These are phyloP conservation scores for Salix arbutifolia DNA, from an alignment of 345 rosid species.

Conservation along the genomic window DNA sequence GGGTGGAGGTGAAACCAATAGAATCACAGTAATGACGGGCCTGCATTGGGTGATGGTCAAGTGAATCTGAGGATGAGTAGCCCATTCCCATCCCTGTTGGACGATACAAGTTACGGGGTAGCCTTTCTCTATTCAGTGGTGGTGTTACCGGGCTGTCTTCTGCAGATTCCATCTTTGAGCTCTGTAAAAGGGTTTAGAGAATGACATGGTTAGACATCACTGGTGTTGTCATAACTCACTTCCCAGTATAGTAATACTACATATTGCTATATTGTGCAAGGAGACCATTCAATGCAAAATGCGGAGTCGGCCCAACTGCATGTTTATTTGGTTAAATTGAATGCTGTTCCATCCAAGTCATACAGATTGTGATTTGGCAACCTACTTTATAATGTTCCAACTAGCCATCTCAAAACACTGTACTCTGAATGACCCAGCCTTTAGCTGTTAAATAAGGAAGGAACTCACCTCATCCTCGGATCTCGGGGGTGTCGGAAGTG, in stretches of 20 bases:
- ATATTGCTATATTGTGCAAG: not conserved
- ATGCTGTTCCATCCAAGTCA: not conserved
- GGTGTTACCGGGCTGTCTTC: conserved; percentile 31
- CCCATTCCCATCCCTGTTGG: conserved; percentile 29
- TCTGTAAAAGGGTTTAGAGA: conserved; percentile 19
- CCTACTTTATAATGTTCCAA: not conserved
- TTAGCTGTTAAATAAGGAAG: not conserved
- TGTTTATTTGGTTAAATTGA: not conserved
- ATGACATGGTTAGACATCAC: not conserved
- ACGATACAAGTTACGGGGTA: conserved; percentile 39
- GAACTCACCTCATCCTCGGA: conserved; percentile 30
- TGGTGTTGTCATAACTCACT: not conserved
- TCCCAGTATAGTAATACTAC: not conserved
- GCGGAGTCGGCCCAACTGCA: not conserved
- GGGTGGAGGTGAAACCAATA: conserved; percentile 67
- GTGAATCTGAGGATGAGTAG: conserved; percentile 28
- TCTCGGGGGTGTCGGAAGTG: conserved; percentile 30
- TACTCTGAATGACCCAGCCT: not conserved
- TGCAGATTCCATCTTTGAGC: conserved; percentile 25
- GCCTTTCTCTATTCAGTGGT: conserved; percentile 47
- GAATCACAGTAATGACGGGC: conserved; percentile 49
- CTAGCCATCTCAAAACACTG: not conserved
- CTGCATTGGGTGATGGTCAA: conserved; percentile 28
- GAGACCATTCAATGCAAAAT: not conserved
- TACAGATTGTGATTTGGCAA: not conserved